These are phyloP conservation scores for Jaltomata sinuosa DNA, from an alignment of 257 asterid species.

Conservation along the genomic window DNA sequence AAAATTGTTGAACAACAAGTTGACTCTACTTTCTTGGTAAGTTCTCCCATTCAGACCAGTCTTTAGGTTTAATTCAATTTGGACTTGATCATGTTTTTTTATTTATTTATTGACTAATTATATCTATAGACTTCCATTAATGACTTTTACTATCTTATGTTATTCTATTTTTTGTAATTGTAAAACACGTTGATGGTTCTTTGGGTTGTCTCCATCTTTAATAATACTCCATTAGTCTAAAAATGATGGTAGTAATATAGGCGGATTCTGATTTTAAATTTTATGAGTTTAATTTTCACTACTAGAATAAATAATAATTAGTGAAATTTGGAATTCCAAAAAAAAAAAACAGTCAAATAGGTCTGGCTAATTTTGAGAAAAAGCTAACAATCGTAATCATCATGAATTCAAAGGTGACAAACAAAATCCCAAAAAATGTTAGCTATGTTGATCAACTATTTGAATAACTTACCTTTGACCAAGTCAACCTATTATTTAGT, in stretches of 20 bases:
- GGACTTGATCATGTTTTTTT: neutral
- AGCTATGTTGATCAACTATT: neutral
- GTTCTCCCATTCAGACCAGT: neutral
- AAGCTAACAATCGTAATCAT: neutral
- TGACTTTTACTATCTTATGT: neutral
- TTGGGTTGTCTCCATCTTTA: neutral
- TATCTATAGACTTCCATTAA: neutral
- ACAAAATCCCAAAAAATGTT: neutral
- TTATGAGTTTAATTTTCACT: neutral
- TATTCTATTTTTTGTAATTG: neutral
- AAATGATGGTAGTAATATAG: neutral
- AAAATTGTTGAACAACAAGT: neutral
- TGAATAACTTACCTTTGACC: neutral
- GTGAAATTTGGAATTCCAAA: neutral
- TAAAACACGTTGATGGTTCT: fast-evolving
- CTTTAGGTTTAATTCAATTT: neutral
- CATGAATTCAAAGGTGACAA: neutral
- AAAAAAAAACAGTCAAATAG: neutral
- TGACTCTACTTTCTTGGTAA: neutral
- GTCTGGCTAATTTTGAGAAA: neutral
- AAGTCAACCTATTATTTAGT: neutral
- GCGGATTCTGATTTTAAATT: neutral
- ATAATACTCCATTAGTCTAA: neutral
- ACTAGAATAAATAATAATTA: too few species aligned
- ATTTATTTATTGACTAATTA: neutral